Evolutionary conservation across 1,284 basidiomycete species (phyloP).

Genomic region (Golubevia pallescens): DNA sequence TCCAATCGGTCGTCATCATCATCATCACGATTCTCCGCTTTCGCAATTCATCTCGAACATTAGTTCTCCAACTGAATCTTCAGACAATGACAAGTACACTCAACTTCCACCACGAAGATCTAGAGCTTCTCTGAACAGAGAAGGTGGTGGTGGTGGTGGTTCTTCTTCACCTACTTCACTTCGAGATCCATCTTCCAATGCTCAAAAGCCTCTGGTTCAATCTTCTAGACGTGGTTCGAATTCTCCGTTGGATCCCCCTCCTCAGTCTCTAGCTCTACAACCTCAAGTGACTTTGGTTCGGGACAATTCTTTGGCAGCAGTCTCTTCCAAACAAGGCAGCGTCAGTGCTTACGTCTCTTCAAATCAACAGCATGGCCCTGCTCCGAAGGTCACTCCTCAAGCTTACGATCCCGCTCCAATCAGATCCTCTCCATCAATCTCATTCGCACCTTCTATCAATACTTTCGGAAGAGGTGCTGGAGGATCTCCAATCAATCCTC

Average conservation of each 20-base stretch:
- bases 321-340: not conserved
- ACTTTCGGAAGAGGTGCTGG: not conserved
- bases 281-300: not conserved
- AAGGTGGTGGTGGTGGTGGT: not conserved
- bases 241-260: not conserved
- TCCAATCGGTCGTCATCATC: not conserved
- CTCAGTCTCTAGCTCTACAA: not conserved
- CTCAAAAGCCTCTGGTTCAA: not conserved
- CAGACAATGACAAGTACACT: conserved; percentile 57
- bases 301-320: not conserved
- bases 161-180: not conserved
- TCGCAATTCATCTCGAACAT: conserved; percentile 17
- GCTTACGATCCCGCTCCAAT: not conserved
- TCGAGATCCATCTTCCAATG: not conserved
- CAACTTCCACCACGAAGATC: not conserved
- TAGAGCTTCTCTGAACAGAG: not conserved
- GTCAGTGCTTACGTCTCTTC: not conserved
- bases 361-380: not conserved
- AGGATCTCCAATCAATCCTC: not conserved
- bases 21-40: not conserved
- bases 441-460: not conserved
- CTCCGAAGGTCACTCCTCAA: not conserved
- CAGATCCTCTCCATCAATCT: not conserved
- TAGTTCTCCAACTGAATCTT: conserved; percentile 45
- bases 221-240: not conserved